Percentiles rank a stretch among this genome's conserved stretches.
Conservation (phyloP, 1,284 basidiomycete species). For the Puccinia coronata region DNA sequence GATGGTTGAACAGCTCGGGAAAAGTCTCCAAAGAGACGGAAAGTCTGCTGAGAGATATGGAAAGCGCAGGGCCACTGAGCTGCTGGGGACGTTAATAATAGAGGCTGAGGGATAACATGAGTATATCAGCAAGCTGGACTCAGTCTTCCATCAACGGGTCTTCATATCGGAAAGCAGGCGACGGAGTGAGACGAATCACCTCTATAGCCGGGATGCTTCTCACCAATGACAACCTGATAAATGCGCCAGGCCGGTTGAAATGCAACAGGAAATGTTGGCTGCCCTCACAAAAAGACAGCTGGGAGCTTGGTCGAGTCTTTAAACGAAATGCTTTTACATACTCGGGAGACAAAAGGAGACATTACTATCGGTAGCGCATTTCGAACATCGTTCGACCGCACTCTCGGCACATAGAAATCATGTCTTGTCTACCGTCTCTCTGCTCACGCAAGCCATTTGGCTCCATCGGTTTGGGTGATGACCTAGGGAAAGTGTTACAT, state of each 20-base stretch:
- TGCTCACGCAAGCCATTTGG: too few relatives aligned
- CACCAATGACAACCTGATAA: background rate
- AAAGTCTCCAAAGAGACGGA: constrained; percentile 6
- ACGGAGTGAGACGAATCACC: background rate
- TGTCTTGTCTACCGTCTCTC: background rate
- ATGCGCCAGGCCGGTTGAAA: too few relatives aligned
- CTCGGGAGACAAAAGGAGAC: background rate
- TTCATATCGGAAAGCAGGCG: background rate
- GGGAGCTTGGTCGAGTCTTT: too few relatives aligned
- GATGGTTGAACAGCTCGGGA: constrained; percentile 3
- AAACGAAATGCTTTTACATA: background rate
- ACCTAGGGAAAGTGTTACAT: too few relatives aligned
- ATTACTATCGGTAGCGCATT: background rate
- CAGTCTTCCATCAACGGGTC: background rate
- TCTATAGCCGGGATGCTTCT: background rate
- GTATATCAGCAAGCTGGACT: background rate
- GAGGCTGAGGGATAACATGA: background rate
- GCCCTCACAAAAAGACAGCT: background rate
- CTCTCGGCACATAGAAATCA: background rate
- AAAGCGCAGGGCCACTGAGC: background rate
- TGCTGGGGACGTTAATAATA: background rate
- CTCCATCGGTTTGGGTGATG: too few relatives aligned
- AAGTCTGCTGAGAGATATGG: background rate
- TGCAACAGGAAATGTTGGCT: background rate
- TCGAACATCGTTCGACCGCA: background rate